Base-by-base conservation (phyloP, 352 stramenopile genomes). In the Phytophthora cryptogea region DNA sequence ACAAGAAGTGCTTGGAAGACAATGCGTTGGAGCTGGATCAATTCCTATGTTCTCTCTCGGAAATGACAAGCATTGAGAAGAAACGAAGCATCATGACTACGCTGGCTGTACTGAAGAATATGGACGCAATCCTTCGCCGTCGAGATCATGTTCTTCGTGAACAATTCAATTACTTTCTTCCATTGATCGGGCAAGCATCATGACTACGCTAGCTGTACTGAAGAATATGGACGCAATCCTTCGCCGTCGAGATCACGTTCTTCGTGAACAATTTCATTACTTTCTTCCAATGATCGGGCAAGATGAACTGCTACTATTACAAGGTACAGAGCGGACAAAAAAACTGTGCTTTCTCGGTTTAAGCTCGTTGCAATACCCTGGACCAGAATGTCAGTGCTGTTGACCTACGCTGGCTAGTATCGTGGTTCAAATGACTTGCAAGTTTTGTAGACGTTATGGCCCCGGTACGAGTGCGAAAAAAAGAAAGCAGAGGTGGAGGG, bases 301-400 rank as follows among this genome's bases (percentile, higher is more conserved):
- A 6, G 33, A n/a, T n/a, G n/a, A n/a, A n/a, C n/a, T 8, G 10
- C 10, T 6, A 39, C 10, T 6, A 5, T 39, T 4, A 39, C 33
- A 8, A 39, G 33, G 13, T 39, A 39, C 40, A 8, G 17, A 31
- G 28, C 7, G 16, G 17, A 5, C 1, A 45, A 31, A 7, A 45
- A 14, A 16, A 31, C 4, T 5, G 40, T 5, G 16, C 3, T 1
- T 45, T 45, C 40, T 31, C 17, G 16, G 14, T 45, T n/a, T 31
- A 45, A 45, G 8, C 40, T 7, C 40, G 31, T 6, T 16, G 40
- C 16, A 45, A 31, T 30, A 6, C 6, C 40, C 28, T 45, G 40
- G 31, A 45, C 40, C 40, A 30, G 28, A 31, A 45, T 5, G 40
- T 17, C 13, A 45, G 40, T 17, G 40, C 40, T 45, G 40, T 45